phyloP scores from a whole-genome alignment of 1,284 basidiomycete genomes.

The Cronartium quercuum region DNA sequence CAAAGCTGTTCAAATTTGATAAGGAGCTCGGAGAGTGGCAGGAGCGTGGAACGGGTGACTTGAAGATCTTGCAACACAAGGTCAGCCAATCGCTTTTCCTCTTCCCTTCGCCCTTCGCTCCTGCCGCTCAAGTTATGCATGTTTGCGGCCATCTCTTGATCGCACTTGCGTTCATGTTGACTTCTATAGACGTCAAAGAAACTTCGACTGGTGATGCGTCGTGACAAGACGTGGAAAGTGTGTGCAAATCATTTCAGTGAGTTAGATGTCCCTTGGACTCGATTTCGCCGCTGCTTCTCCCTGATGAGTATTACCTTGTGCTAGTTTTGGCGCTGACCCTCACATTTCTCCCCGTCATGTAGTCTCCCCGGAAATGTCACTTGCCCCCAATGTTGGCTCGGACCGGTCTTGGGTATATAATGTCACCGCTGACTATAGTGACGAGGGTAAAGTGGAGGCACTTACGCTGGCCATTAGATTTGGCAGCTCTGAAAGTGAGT shows the following conservation, averaged over 20 bases:
- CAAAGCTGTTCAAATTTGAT: conserved; percentile 97
- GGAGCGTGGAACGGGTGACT: conserved; percentile 88
- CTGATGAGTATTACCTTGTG: background rate
- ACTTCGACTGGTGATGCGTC: conserved; percentile 94
- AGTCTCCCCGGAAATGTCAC: conserved; percentile 87
- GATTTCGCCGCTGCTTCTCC: background rate
- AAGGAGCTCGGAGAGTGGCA: conserved; percentile 83
- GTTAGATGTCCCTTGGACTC: conserved; percentile 50
- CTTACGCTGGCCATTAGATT: conserved; percentile 98
- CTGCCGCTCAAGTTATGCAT: background rate
- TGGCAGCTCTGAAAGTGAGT: conserved; percentile 89
- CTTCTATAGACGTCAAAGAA: conserved; percentile 70
- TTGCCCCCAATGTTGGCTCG: conserved; percentile 96
- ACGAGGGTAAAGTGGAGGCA: conserved; percentile 72
- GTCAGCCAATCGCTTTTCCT: conserved; percentile 42
- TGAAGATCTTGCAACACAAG: conserved; percentile 80
- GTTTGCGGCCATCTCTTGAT: too few species aligned
- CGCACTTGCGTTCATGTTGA: too few species aligned
- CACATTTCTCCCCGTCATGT: background rate
- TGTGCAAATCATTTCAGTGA: conserved; percentile 95
- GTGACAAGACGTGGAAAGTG: conserved; percentile 99
- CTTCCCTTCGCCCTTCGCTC: background rate
- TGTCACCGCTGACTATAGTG: conserved; percentile 84
- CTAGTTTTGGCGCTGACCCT: background rate
- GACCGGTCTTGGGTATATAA: conserved; percentile 99